Evolutionary conservation across 345 rosid genomes (phyloP), one percentile per base, ranked within the genome.

Genomic region (Trapa incisa): DNA sequence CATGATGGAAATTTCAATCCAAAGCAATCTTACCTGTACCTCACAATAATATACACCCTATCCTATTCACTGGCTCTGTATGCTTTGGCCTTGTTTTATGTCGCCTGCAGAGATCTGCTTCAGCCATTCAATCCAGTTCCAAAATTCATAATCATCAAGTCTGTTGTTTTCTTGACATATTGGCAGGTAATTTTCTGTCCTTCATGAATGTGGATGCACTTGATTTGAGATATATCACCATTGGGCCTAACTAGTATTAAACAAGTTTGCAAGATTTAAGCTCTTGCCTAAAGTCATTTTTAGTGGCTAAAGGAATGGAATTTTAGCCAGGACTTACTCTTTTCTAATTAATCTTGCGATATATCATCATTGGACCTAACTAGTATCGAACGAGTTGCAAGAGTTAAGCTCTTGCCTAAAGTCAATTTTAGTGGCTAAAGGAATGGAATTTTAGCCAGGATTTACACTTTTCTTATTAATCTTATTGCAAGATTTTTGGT

Each of bases 81-180:
- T 78, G 97, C 87, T 5, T 73, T 94, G 80, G 93, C 82, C 17
- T 81, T 94, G 75, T 91, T 94, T 75, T 94, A 95, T 72, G 75
- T 95, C 77, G 97, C 99, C 48, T 95, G 99, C 87, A 91, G 78
- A 78, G 97, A 95, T 87, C 89, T 91, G 50, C 97, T 95, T 68
- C 86, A 89, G 81, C 99, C 99, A 62, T 95, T 95, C 85, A 95
- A 91, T 74, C 99, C 97, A 48, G 96, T 95, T 74, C 99, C 97
- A 3, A 95, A 95, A 82, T 95, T 94, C 68, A 77, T 95, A 77
- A 84, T 95, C 38, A 89, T 95, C 22, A 95, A 95, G 76, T 91
- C 99, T 69, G 99, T 94, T 39, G 96, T 94, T 73, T 95, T 95
- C 79, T 74, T 95, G 61, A 95, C 97, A 13, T 95, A 95, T 78